Percentiles rank a stretch among this genome's conserved stretches.
Evolutionary conservation across 805 yeast species (phyloP).

Genomic region (Wickerhamomyces ciferrii): DNA sequence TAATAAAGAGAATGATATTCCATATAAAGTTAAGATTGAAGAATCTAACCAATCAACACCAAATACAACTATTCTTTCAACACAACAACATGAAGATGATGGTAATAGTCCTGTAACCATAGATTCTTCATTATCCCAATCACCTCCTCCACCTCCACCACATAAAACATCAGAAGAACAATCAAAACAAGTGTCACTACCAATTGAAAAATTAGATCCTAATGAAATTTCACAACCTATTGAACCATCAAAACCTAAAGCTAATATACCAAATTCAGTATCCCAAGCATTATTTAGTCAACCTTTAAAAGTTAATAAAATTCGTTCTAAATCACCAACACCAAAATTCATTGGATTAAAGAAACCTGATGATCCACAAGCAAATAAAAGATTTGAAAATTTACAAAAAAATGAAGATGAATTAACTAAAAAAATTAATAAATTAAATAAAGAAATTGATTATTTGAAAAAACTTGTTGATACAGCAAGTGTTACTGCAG

Average conservation of each 20-base stretch:
- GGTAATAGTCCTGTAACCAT: constrained; percentile 4
- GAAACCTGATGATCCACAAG: constrained; percentile 11
- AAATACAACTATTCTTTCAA: constrained; percentile 7
- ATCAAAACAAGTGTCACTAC: background rate
- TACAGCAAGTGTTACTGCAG: constrained; percentile 30
- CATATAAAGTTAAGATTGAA: background rate
- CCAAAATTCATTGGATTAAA: constrained; percentile 21
- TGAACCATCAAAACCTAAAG: background rate
- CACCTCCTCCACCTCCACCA: background rate
- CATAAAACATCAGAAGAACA: constrained; percentile 1
- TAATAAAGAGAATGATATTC: background rate
- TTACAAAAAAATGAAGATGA: constrained; percentile 27
- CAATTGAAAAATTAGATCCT: background rate
- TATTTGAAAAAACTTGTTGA: constrained; percentile 29
- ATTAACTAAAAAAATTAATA: constrained; percentile 27
- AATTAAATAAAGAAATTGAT: constrained; percentile 31
- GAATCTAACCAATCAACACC: constrained; percentile 6
- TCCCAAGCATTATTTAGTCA: constrained; percentile 21
- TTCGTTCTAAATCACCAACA: constrained; percentile 16
- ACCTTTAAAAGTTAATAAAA: constrained; percentile 21
- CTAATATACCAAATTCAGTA: constrained; percentile 20
- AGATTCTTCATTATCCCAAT: too few species aligned
- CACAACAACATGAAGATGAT: background rate
- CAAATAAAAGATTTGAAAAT: constrained; percentile 15
- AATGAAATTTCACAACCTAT: background rate